Evolutionary conservation across 2,329 filamentous ascomycete species (phyloP).

Genomic region (Moelleriella libera): DNA sequence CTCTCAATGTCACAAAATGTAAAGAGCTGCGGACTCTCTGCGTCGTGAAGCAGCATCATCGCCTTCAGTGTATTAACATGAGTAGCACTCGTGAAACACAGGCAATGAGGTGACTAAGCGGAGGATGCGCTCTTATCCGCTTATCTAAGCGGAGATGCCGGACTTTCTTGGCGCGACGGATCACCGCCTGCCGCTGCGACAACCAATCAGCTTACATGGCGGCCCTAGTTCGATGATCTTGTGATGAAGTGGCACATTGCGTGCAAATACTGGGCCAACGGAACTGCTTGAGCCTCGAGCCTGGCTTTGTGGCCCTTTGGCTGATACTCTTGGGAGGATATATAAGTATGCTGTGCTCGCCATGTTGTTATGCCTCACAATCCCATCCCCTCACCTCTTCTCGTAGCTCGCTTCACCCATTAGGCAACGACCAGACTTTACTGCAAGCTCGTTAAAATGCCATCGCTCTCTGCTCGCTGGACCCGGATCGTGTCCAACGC

Average conservation of each 20-base stretch:
- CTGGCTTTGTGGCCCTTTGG: no score
- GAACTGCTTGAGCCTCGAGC: no score
- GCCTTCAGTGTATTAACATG: no score
- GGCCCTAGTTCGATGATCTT: not conserved
- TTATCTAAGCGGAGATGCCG: not conserved
- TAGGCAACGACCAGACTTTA: no score
- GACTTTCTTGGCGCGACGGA: not conserved
- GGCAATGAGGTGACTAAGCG: not conserved
- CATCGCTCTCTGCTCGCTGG: conserved; percentile 8
- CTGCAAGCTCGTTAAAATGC: not conserved
- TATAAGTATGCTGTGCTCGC: no score
- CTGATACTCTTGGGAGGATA: no score
- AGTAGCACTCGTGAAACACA: not conserved
- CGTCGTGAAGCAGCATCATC: no score
- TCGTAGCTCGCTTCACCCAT: no score
- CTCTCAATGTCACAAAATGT: no score
- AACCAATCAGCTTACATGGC: not conserved
- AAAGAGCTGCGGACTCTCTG: no score
- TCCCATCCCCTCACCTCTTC: no score
- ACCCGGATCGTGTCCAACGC: conserved; percentile 9
- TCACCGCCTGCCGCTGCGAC: not conserved
- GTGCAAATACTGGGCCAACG: not conserved
- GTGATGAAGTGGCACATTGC: not conserved
- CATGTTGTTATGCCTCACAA: no score
- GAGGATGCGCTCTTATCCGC: not conserved